These are phyloP conservation scores for Phytophthora sansomeana DNA, from an alignment of 352 stramenopile genomes.

Conservation along the genomic window DNA sequence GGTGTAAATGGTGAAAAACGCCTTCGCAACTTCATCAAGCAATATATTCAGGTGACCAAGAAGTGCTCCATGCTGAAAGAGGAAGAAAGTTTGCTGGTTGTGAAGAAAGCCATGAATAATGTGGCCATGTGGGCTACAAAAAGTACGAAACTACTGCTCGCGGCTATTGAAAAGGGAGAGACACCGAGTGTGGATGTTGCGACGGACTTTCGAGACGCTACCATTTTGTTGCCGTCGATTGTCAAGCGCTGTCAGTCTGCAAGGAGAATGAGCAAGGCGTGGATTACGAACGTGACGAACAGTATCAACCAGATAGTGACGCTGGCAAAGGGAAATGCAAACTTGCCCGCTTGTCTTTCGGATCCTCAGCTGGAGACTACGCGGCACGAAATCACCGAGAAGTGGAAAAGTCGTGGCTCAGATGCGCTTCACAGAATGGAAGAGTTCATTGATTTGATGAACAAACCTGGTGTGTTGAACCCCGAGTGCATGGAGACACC, in stretches of 20 bases:
- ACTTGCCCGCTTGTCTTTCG: background rate
- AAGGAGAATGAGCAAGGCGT: background rate
- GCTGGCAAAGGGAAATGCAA: background rate
- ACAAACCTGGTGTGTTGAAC: background rate
- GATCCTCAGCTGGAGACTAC: background rate
- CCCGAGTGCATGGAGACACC: constrained; percentile 10
- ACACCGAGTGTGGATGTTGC: background rate
- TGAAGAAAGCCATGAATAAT: background rate
- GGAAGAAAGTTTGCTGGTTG: background rate
- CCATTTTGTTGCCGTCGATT: background rate
- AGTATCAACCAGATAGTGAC: background rate
- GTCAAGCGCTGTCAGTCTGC: background rate
- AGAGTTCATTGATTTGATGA: constrained; percentile 1
- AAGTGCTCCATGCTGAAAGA: background rate
- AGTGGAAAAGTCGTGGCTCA: background rate
- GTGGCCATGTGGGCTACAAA: background rate
- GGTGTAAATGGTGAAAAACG: background rate
- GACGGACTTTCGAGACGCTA: background rate
- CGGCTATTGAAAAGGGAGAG: background rate
- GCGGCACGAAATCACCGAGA: background rate
- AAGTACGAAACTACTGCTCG: background rate
- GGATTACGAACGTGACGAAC: background rate
- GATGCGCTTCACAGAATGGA: constrained; percentile 10
- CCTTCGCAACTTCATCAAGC: background rate
- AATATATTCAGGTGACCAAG: background rate